Conservation (phyloP, 768 basidiomycete genomes). For the Leucocoprinus leucothites region DNA sequence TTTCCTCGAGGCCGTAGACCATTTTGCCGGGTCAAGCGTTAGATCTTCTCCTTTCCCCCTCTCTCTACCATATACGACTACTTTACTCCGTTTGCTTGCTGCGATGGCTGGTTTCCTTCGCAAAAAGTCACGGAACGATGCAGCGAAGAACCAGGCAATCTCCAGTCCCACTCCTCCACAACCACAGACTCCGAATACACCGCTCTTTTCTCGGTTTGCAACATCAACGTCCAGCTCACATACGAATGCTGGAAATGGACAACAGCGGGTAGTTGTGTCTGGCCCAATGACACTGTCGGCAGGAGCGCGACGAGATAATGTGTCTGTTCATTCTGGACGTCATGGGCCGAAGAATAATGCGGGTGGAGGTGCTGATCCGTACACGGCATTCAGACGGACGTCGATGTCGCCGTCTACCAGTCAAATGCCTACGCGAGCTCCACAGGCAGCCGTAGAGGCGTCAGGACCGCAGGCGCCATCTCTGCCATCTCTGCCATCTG, state of each 20-base stretch:
- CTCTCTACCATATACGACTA: too few species aligned
- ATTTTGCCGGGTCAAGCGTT: too few species aligned
- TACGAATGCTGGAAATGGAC: constrained; percentile 15
- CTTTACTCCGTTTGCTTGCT: too few species aligned
- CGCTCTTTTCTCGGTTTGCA: constrained; percentile 38
- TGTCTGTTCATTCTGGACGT: background rate
- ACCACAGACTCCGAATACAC: constrained; percentile 26
- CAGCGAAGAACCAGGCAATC: constrained; percentile 15
- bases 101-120: constrained; percentile 59
- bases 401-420: too few species aligned
- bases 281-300: constrained; percentile 33
- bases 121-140: constrained; percentile 40
- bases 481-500: too few species aligned
- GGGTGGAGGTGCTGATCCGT: constrained; percentile 21
- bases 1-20: constrained; percentile 6
- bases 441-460: too few species aligned
- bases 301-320: constrained; percentile 23
- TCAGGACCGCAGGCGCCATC: too few species aligned
- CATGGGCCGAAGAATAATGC: background rate
- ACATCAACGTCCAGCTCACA: too few species aligned
- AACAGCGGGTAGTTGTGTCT: constrained; percentile 28
- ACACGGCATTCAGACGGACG: constrained; percentile 4
- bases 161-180: constrained; percentile 11
- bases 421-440: too few species aligned
- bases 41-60: too few species aligned